Evolutionary conservation across 2,329 filamentous ascomycete genomes (phyloP).

Genomic region (Penicillium sp.): DNA sequence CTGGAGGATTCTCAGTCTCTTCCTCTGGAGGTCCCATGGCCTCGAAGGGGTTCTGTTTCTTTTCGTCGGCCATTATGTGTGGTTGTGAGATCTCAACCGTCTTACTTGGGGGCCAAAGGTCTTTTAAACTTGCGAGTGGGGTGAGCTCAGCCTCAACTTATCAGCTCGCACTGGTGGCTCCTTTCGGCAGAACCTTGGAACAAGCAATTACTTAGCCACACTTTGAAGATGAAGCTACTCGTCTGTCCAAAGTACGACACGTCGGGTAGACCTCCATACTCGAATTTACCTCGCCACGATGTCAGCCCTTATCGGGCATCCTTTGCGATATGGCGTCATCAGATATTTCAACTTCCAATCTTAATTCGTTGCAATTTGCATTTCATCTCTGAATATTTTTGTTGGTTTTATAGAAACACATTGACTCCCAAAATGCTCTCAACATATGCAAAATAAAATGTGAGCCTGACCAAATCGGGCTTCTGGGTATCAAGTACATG

Average conservation of each 20-base stretch:
- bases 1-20: slow-evolving; percentile 6
- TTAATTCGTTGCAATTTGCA: background rate
- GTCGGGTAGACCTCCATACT: background rate
- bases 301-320: slow-evolving; percentile 6
- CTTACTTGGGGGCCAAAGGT: background rate
- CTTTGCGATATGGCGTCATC: slow-evolving; percentile 7
- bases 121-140: slow-evolving; percentile 2
- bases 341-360: background rate
- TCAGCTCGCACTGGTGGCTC: background rate
- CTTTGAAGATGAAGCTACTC: background rate
- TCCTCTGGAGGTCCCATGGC: background rate
- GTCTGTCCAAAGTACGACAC: background rate
- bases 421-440: slow-evolving; percentile 6
- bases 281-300: background rate
- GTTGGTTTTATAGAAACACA: background rate
- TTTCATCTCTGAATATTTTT: background rate
- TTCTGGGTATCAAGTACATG: slow-evolving; percentile 23
- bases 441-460: slow-evolving; percentile 10
- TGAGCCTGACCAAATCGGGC: slow-evolving; percentile 14
- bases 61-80: slow-evolving; percentile 6
- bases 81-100: background rate
- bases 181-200: background rate
- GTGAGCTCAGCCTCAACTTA: slow-evolving; percentile 2
- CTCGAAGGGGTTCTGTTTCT: slow-evolving; percentile 3
- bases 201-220: slow-evolving; percentile 2